Percentiles rank a stretch among this genome's conserved stretches.
phyloP scores from a whole-genome alignment of 2,329 filamentous ascomycete species.

The Leptodontidium sp. region DNA sequence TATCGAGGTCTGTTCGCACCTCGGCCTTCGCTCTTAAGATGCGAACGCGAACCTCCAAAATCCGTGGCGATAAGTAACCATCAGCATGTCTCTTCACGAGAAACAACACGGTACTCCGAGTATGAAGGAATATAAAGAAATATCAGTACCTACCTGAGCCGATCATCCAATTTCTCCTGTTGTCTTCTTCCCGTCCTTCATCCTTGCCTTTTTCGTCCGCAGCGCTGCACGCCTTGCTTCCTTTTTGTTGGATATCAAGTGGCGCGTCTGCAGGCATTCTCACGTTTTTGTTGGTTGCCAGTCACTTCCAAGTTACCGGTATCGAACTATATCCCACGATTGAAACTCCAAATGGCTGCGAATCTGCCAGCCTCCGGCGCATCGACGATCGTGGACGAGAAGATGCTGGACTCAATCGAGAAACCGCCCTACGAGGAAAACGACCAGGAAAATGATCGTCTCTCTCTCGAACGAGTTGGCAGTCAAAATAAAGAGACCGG shows the following conservation, averaged over 20 bases:
- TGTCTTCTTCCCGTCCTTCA: background rate
- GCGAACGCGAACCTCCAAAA: conserved; percentile 5
- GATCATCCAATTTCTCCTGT: background rate
- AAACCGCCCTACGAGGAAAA: conserved; percentile 19
- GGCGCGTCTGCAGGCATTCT: background rate
- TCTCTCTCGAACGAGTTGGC: conserved; percentile 29
- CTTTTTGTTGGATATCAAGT: background rate
- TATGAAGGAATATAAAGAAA: background rate
- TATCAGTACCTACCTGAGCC: background rate
- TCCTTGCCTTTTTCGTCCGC: background rate
- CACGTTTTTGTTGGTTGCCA: background rate
- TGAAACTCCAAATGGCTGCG: background rate
- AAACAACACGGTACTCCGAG: background rate
- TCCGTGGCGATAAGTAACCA: background rate
- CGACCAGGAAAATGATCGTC: conserved; percentile 13
- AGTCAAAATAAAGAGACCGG: conserved; percentile 48
- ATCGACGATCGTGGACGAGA: conserved; percentile 18
- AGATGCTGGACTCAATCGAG: conserved; percentile 23
- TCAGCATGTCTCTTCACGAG: background rate
- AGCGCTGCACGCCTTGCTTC: conserved; percentile 8
- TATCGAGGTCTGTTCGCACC: background rate
- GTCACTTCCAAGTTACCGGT: background rate
- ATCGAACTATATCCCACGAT: background rate
- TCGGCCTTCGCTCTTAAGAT: conserved; percentile 10
- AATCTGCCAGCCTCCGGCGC: background rate